Evolutionary conservation across 176 grass and related monocot species (phyloP), one percentile per base, ranked within the genome.

Genomic region (Juncus inflexus): DNA sequence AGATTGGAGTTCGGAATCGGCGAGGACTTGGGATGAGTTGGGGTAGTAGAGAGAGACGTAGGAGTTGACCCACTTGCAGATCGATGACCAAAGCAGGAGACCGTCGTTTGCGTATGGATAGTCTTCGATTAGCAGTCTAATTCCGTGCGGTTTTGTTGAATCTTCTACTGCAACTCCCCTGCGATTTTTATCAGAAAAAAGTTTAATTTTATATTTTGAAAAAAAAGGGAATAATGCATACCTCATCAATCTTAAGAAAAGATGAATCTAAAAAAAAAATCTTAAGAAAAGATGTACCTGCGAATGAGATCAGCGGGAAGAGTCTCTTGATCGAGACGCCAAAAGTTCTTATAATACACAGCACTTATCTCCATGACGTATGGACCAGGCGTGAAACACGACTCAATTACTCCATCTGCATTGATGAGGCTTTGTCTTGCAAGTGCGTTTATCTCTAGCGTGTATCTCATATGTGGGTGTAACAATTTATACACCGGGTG

Each of bases 41-140:
- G 85, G 94, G 83, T 99, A 99, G 75, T 92, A 99, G 70, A 89
- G 74, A 68, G 67, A 74, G 55, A 99, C 85, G 77, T 99, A 92
- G 13, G 94, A 99, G 56, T 87, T 69, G 12, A 99, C 85, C 82
- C 82, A 92, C 61, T 3, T 63, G 65, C 74, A 56, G 54, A 92
- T 92, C 62, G 85, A 82, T 11, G 94, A 92, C 94, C 94, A 99
- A 19, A 99, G 78, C 35, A 99, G 67, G 45, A 99, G 88, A 7
- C 94, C 94, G 15, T 92, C 94, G 67, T 99, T 83, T 2, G 94
- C 94, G 43, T 99, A 92, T 3, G 94, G 94, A 66, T 99, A 99
- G 42, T 99, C 94, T 60, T 81, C 75, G 47, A 99, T 86, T 13
- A 99, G 79, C 45, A 99, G 80, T 58, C 69, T 79, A 70, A 99